Evolutionary conservation across 441 rosid species (phyloP).

Genomic region (Rhodomyrtus psidioides): DNA sequence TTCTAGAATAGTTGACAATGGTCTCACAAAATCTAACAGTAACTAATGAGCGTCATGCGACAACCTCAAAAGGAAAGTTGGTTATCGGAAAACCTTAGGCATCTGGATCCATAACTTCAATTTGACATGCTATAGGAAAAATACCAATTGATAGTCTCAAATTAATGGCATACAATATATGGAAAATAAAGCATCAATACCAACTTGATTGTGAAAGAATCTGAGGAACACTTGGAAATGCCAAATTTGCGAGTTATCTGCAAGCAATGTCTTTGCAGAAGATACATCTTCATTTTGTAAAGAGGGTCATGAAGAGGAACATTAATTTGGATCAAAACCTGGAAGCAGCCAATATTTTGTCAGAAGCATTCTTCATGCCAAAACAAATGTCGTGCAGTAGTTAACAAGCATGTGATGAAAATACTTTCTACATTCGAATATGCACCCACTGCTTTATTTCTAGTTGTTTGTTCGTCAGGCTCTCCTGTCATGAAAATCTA

Average conservation of each 20-base stretch:
- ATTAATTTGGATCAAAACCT: constrained; percentile 52
- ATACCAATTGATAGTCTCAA: background rate
- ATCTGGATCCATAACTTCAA: background rate
- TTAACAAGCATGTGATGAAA: background rate
- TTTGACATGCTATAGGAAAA: background rate
- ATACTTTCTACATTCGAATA: background rate
- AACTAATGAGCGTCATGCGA: background rate
- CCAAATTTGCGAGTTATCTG: constrained; percentile 28
- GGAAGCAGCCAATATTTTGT: constrained; percentile 1
- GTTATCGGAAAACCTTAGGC: background rate
- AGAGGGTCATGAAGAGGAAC: constrained; percentile 44
- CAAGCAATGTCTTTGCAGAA: constrained; percentile 36
- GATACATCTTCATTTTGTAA: constrained; percentile 40
- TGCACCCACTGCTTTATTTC: background rate
- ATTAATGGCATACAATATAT: background rate
- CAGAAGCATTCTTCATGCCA: background rate
- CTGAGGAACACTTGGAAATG: constrained; percentile 27
- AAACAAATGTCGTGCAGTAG: background rate
- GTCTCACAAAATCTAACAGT: too few species aligned
- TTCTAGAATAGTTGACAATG: too few species aligned
- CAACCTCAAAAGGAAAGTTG: background rate
- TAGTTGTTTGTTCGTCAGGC: background rate
- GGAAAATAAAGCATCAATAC: constrained; percentile 20
- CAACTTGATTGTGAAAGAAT: constrained; percentile 63
- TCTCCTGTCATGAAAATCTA: background rate